These are phyloP conservation scores for Macrophomina phaseolina DNA, from an alignment of 2,329 filamentous ascomycete species.

Conservation along the genomic window DNA sequence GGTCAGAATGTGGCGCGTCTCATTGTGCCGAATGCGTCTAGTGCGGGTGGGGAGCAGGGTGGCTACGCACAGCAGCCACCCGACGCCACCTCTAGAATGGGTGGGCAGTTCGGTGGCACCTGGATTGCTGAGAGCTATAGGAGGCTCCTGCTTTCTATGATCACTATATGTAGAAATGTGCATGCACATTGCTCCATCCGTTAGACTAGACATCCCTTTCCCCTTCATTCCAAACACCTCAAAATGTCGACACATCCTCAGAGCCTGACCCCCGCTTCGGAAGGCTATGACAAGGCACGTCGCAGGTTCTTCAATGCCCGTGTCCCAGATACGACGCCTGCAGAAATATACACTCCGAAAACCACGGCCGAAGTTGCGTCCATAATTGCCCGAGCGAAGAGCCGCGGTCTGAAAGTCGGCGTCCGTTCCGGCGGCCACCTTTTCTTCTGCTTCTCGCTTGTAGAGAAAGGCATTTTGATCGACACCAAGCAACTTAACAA, in stretches of 20 bases:
- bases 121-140: no score
- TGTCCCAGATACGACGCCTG: not conserved
- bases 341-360: not conserved
- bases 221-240: not conserved
- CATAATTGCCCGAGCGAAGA: not conserved
- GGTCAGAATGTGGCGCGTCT: no score
- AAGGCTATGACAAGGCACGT: not conserved
- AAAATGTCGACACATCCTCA: not conserved
- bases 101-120: no score
- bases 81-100: no score
- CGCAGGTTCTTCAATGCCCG: not conserved
- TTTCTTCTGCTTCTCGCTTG: not conserved
- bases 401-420: not conserved
- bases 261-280: not conserved
- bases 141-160: no score
- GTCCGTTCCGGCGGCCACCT: not conserved
- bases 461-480: not conserved
- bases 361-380: not conserved
- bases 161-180: no score
- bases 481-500: not conserved
- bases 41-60: no score
- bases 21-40: no score
- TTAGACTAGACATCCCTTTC: not conserved
- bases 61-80: no score
- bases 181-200: no score